Evolutionary conservation across 2,329 filamentous ascomycete species (phyloP).

Genomic region (Paradendryphiella salina): DNA sequence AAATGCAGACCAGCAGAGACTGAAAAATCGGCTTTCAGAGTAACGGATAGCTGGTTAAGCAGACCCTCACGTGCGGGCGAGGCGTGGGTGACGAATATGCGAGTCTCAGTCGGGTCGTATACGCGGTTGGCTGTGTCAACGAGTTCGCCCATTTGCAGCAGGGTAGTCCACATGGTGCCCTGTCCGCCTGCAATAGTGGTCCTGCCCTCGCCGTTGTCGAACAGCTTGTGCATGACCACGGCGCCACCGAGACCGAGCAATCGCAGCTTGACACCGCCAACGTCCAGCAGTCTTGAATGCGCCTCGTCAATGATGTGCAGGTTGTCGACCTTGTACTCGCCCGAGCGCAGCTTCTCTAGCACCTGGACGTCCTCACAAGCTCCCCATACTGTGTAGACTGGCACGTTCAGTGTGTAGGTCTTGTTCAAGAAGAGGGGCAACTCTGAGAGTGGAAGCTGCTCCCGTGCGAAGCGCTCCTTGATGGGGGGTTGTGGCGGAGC

Average conservation of each 20-base stretch:
- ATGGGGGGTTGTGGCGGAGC: constrained; percentile 69
- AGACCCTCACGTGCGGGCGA: constrained; percentile 96
- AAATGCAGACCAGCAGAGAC: constrained; percentile 97
- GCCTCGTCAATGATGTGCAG: constrained; percentile 98
- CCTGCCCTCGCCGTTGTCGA: constrained; percentile 96
- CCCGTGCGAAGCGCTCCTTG: constrained; percentile 79
- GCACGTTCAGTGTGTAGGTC: constrained; percentile 87
- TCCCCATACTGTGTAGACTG: constrained; percentile 98
- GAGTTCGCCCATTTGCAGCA: constrained; percentile 96
- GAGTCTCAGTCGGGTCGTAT: constrained; percentile 96
- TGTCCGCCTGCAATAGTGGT: constrained; percentile 98
- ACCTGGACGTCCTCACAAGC: constrained; percentile 98
- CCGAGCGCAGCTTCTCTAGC: constrained; percentile 93
- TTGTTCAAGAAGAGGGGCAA: constrained; percentile 86
- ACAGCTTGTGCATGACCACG: constrained; percentile 99
- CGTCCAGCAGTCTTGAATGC: constrained; percentile 89
- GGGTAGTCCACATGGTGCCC: constrained; percentile 99
- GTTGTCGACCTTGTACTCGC: constrained; percentile 97
- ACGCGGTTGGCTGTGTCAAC: constrained; percentile 98
- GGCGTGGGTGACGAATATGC: constrained; percentile 94
- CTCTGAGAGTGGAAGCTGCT: constrained; percentile 88
- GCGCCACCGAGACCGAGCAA: constrained; percentile 91
- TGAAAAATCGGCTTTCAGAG: constrained; percentile 96
- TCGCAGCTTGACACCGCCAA: constrained; percentile 93
- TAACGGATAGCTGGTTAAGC: constrained; percentile 95